Base-by-base conservation (phyloP, 2,329 filamentous ascomycete genomes). In the Waltergamsia citrina region DNA sequence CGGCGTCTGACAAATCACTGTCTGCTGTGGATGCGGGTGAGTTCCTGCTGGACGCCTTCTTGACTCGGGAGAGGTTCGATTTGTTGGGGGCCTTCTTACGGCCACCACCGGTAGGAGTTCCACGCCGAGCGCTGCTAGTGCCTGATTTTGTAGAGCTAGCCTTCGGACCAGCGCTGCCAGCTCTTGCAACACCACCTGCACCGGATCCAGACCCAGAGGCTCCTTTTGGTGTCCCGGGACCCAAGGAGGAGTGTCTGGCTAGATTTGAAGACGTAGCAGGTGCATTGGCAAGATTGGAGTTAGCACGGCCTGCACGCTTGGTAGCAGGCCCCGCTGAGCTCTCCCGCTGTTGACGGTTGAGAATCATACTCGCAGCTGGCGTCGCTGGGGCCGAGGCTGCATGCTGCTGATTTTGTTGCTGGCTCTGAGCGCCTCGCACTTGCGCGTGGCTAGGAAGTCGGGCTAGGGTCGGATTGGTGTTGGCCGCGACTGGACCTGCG, bases 1-100 rank as follows among this genome's bases (percentile, higher is more conserved):
- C 74, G 7, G 74, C 74, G 34, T 80, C 76, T 1, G 75, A 80
- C 26, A 80, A 62, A 47, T 81, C 76, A 45, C 74, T 78, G 39
- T 81, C 76, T 33, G 68, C 74, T 6, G 71, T 73, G 4, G 74
- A 77, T 5, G 72, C 74, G 3, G 76, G 74, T 3, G 75, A 80
- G 41, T 74, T 74, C 50, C 76, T 72, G 29, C 61, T 64, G 28
- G 59, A 59, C 12, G 57, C 70, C 43, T 71, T 74, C 55, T 79
- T 80, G 18, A 80, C 68, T 20, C 75, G 69, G 17, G 73, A 77
- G 4, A 80, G 57, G 8, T 67, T 69, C n/a, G 75, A 79, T 46
- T 80, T 80, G 42, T 61, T 67, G 24, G 57, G 40, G 39, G 62
- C 57, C 51, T 70, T 72, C 49, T 71, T 72, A 34, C 67, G 62